Conservation (phyloP, 2,329 filamentous ascomycete genomes). For the Macroventuria anomochaeta region DNA sequence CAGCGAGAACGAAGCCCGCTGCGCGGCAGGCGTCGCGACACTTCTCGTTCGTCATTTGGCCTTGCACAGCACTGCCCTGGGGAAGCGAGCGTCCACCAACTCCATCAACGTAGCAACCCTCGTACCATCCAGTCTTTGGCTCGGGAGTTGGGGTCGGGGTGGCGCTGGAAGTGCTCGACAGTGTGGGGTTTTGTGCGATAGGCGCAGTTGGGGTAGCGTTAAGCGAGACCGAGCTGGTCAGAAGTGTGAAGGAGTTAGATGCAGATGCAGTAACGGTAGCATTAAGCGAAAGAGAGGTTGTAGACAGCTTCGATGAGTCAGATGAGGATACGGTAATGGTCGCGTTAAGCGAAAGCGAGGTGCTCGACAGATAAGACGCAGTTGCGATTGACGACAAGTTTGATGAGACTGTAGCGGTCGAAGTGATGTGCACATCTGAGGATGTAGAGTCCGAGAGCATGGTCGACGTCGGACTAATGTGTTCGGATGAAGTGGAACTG, state of each 20-base stretch:
- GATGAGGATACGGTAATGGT: not conserved
- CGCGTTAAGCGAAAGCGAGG: not conserved
- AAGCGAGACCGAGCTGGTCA: not conserved
- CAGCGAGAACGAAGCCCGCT: conserved; percentile 25
- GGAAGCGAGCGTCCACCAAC: conserved; percentile 27
- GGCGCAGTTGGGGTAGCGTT: not conserved
- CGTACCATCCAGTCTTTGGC: conserved; percentile 28
- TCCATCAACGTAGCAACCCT: conserved; percentile 35
- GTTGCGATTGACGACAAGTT: not conserved
- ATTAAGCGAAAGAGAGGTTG: not conserved
- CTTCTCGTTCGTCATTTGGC: conserved; percentile 32
- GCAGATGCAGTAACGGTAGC: not conserved
- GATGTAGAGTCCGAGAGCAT: not conserved
- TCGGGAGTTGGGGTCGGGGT: conserved; percentile 7
- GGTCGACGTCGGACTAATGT: not conserved
- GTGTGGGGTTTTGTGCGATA: not conserved
- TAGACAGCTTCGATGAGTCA: not conserved
- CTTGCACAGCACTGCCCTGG: conserved; percentile 21
- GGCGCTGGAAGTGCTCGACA: not conserved
- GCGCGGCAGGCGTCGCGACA: conserved; percentile 31
- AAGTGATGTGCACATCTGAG: not conserved
- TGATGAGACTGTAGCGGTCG: not conserved
- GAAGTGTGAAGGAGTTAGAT: not conserved
- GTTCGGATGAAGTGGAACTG: not conserved
- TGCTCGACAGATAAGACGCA: not conserved